Percentiles rank a stretch among this genome's conserved stretches.
These are phyloP conservation scores for Globisporangium lucens DNA, from an alignment of 352 stramenopile genomes.

Conservation along the genomic window DNA sequence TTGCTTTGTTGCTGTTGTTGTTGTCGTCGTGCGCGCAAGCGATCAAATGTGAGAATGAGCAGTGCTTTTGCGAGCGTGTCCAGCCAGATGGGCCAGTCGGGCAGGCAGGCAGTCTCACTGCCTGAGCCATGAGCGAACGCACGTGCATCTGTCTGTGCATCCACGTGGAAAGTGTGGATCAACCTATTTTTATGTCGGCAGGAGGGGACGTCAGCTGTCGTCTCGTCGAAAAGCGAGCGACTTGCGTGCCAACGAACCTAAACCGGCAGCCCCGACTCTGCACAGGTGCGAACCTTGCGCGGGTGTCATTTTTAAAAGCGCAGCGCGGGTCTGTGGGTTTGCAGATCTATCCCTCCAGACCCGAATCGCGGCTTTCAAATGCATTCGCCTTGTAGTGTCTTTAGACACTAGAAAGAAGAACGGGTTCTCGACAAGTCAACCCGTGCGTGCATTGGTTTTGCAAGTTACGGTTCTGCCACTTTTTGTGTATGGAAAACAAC, in stretches of 20 bases:
- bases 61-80: background rate
- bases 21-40: slow-evolving; percentile 8
- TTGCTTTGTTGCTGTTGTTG: background rate
- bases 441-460: background rate
- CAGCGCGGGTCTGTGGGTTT: background rate
- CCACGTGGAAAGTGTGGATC: slow-evolving; percentile 2
- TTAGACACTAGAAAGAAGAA: background rate
- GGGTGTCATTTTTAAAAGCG: background rate
- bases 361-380: background rate
- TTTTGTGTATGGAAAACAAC: background rate
- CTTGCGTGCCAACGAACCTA: background rate
- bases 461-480: background rate
- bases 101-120: background rate
- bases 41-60: slow-evolving; percentile 16
- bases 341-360: background rate
- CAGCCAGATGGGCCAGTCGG: slow-evolving; percentile 13
- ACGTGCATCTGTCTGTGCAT: slow-evolving; percentile 3
- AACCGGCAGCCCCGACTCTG: background rate
- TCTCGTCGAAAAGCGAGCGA: slow-evolving; percentile 5
- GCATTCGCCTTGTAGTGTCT: background rate
- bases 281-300: background rate
- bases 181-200: slow-evolving; percentile 18
- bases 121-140: slow-evolving; percentile 2
- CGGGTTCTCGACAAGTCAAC: background rate
- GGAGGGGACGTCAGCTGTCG: slow-evolving; percentile 8